Base-by-base conservation (phyloP, 495 filamentous ascomycete species). In the Staphylotrichum longicolle region DNA sequence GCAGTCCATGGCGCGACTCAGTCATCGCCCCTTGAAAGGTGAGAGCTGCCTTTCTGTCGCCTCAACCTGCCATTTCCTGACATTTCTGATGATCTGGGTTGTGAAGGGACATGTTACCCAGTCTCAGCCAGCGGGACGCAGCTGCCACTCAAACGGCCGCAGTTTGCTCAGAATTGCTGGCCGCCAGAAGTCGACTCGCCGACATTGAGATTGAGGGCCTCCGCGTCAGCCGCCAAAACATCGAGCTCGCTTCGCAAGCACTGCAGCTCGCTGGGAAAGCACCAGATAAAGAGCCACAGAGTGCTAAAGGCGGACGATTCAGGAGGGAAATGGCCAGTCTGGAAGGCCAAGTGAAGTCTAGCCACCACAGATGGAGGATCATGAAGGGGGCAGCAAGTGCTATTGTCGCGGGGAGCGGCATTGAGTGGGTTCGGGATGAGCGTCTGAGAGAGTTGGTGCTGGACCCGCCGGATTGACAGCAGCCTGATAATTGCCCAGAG, bases 341-440 rank as follows among this genome's bases (percentile, higher is more conserved):
- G 10, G 85, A 90, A 58, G 70, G 66, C 14, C 78, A 87, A 33
- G 69, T 86, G 44, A 82, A 78, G 63, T 74, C 73, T 14, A 84
- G 82, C 61, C 82, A 81, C 63, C 82, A 85, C 48, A 75, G 78
- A 65, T 90, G 88, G 87, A 85, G 85, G 54, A 82, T 85, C 42
- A 84, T 93, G 75, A 92, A 93, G 74, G 87, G 81, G 44, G 82
- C 90, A 33, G 80, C 87, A 11, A 88, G 86, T 57, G 89, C 85
- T 4, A 80, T 90, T 42, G 82, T 96, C 39, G 90, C 87, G 30
- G 90, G 88, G 7, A 96, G 91, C 71, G 92, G 91, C 47, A 75
- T 94, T 40, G 84, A 96, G 64, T 96, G 92, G 92, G 85, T 83
- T 27, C 78, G 84, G 50, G 85, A 96, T 72, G 82, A 85, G 45